A percentile compares a stretch with the other conserved stretches of the same genome.
phyloP scores from a whole-genome alignment of 495 filamentous ascomycete species.

The Xylaria castorea region DNA sequence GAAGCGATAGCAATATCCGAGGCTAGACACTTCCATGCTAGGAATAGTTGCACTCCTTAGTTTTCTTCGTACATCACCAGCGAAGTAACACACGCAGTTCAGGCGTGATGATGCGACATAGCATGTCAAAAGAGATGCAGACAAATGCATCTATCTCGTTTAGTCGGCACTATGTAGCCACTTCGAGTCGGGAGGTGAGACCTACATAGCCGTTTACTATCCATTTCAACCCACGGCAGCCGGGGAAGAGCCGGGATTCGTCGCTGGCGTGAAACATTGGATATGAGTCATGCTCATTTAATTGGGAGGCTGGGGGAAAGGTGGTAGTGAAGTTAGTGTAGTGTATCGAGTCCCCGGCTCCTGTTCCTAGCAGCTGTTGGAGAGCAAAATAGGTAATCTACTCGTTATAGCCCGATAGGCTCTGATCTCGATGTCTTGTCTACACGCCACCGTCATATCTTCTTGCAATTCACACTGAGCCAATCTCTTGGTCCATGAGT shows the following conservation, averaged over 20 bases:
- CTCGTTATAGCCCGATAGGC: slow-evolving; percentile 15
- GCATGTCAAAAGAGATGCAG: slow-evolving; percentile 2
- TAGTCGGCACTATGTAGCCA: background rate
- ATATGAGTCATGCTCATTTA: slow-evolving; percentile 41
- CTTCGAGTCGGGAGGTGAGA: slow-evolving; percentile 1
- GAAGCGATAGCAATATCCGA: background rate
- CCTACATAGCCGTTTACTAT: slow-evolving; percentile 19
- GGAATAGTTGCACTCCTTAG: background rate
- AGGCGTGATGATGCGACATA: background rate
- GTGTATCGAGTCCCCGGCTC: slow-evolving; percentile 19
- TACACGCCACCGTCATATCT: slow-evolving; percentile 4
- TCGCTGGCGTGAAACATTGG: slow-evolving; percentile 28
- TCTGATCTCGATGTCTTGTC: slow-evolving; percentile 8
- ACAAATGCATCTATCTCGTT: background rate
- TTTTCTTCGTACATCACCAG: background rate
- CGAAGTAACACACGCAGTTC: background rate
- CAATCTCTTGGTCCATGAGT: too few relatives aligned
- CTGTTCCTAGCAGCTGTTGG: slow-evolving; percentile 23
- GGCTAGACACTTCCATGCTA: background rate
- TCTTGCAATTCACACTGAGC: background rate
- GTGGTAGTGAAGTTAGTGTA: slow-evolving; percentile 13
- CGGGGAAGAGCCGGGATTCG: slow-evolving; percentile 23
- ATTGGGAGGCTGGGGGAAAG: slow-evolving; percentile 35
- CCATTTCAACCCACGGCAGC: slow-evolving; percentile 8
- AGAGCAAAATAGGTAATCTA: background rate